These are phyloP conservation scores for Monosporozyma solicola DNA, from an alignment of 805 yeast genomes.

Conservation along the genomic window DNA sequence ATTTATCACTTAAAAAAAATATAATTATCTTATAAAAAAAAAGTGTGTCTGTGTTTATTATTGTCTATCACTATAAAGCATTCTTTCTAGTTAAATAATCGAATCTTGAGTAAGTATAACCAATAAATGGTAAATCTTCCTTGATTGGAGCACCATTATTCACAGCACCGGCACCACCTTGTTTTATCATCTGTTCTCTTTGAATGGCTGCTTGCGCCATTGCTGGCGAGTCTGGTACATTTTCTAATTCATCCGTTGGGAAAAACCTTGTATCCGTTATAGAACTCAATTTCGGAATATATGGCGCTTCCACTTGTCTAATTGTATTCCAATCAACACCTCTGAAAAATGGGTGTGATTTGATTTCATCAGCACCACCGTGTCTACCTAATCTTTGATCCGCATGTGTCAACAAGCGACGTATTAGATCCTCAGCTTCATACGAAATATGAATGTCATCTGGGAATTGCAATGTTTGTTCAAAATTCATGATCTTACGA, in stretches of 20 bases:
- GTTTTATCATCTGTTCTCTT: constrained; percentile 43
- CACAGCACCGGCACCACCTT: constrained; percentile 29
- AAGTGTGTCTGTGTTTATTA: neutral
- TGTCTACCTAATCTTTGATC: constrained; percentile 77
- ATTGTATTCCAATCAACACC: constrained; percentile 95
- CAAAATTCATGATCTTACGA: constrained; percentile 85
- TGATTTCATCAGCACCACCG: constrained; percentile 89
- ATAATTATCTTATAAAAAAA: too few relatives aligned
- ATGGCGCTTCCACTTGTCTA: constrained; percentile 83
- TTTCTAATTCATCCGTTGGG: constrained; percentile 95
- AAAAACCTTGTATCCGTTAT: constrained; percentile 95
- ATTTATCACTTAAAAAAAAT: too few relatives aligned
- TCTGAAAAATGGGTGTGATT: constrained; percentile 82
- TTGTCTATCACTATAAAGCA: constrained; percentile 23
- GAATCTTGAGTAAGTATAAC: constrained; percentile 91
- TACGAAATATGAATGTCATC: constrained; percentile 85
- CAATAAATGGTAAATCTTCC: constrained; percentile 93
- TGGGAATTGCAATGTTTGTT: constrained; percentile 78
- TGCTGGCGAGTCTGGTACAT: constrained; percentile 85
- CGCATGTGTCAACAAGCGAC: constrained; percentile 64
- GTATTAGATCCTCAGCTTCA: constrained; percentile 80
- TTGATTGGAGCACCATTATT: constrained; percentile 36
- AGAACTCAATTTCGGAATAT: constrained; percentile 82
- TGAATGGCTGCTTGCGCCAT: constrained; percentile 57
- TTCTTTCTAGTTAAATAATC: constrained; percentile 81